Evolutionary conservation across 2,329 filamentous ascomycete genomes (phyloP), one percentile per base, ranked within the genome.

Genomic region (Coniochaeta prunicola): DNA sequence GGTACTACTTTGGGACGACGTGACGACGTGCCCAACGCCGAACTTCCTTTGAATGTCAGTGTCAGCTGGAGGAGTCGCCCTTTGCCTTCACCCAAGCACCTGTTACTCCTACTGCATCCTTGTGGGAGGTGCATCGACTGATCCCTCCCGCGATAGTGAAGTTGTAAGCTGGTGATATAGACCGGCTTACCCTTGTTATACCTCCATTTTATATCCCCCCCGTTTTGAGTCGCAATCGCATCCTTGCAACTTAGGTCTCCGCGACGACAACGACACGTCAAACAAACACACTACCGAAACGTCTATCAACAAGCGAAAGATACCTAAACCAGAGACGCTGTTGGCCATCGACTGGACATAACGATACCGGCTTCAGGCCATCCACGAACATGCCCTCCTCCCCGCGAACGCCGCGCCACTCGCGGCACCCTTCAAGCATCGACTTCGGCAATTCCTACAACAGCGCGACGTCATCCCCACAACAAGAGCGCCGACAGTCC

Each of bases 371-470:
- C 24, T 17, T 12, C 24, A 26, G 9, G n/a, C n/a, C 13, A 21
- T 17, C 53, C 10, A n/a, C 53, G 7, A 12, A 56, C 42, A 81
- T 80, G 76, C 69, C 75, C 56, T 68, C 74, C 57, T 79, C 78
- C 58, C 82, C 83, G 56, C 76, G 75, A 55, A 85, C 83, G 36
- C 83, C 84, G 58, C 76, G 74, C 64, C 84, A 86, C 67, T 86
- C 83, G 63, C 79, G 83, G 64, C 77, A 82, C 58, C 77, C 81
- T 50, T 87, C 84, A 13, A 56, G 33, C 31, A 74, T 82, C 65
- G 81, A 86, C 62, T 76, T 75, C 63, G 68, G 17, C 15, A 33
- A 55, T 21, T 33, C 28, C 33, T 33, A 70, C 56, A 67, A 64
- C 57, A 78, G 74, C 65, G 72, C 73, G 57, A 70, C 72, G 40